phyloP scores from a whole-genome alignment of 2,329 filamentous ascomycete species.

The Pyrenophora tritici-repentis region DNA sequence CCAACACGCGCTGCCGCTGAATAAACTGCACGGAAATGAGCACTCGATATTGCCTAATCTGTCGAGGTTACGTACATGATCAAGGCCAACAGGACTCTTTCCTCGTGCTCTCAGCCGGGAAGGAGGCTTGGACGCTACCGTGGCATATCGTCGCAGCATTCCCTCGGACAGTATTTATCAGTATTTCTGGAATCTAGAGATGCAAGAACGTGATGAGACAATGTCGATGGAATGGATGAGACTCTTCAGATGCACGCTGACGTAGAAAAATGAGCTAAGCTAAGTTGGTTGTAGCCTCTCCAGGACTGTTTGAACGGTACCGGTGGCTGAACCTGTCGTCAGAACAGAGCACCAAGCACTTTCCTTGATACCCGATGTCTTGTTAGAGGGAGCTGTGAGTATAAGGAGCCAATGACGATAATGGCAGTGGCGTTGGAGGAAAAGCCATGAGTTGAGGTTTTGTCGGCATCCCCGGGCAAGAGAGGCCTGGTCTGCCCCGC shows the following conservation, averaged over 20 bases:
- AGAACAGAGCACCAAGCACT: too few species aligned
- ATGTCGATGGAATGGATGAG: slow-evolving; percentile 8
- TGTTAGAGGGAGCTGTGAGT: too few species aligned
- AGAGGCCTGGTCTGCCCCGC: slow-evolving; percentile 11
- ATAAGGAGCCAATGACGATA: too few species aligned
- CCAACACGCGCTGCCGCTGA: slow-evolving; percentile 53
- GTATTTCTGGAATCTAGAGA: not conserved
- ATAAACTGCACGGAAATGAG: slow-evolving; percentile 51
- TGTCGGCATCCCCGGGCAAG: too few species aligned
- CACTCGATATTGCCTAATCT: not conserved
- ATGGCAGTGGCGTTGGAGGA: too few species aligned
- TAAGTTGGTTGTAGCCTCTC: too few species aligned
- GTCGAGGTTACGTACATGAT: slow-evolving; percentile 30
- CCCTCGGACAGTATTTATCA: slow-evolving; percentile 5
- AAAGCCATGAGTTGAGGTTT: not conserved
- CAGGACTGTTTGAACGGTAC: not conserved
- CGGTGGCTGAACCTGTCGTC: too few species aligned
- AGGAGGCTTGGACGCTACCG: slow-evolving; percentile 34
- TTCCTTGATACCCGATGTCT: too few species aligned
- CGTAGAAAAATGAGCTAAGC: slow-evolving; percentile 20
- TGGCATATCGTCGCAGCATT: slow-evolving; percentile 43
- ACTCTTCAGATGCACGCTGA: slow-evolving; percentile 23
- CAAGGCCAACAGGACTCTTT: slow-evolving; percentile 40
- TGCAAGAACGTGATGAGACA: slow-evolving; percentile 3
- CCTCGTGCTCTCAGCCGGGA: slow-evolving; percentile 39